Base-by-base conservation (phyloP, 2,329 filamentous ascomycete species). In the Beauveria pseudobassiana region DNA sequence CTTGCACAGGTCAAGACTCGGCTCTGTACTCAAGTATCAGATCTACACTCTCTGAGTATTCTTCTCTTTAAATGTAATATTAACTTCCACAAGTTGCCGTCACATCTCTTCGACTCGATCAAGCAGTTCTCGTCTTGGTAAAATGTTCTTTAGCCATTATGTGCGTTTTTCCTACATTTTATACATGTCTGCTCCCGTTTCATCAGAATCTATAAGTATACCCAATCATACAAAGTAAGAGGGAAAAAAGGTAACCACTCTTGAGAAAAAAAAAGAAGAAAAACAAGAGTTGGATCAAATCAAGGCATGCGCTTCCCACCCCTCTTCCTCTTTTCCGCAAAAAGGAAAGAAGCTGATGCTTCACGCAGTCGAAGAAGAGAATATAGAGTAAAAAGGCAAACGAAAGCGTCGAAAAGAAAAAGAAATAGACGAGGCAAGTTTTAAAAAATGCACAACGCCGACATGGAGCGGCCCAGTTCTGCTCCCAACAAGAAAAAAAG, bases 401-500 rank as follows among this genome's bases (percentile, higher is more conserved):
- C 18, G n/a, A 52, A 16, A 50, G 28, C 22, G 12, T 38, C 9
- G 14, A 59, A 43, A 43, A 50, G 40, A 46, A 42, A 43, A n/a
- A 30, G 24, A 60, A 51, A 43, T 26, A 26, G 34, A 59, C 48
- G 57, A 59, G 57, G 57, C 57, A 57, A 40, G 34, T 58, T 28
- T 40, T n/a, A 45, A 30, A 6, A 57, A 48, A 59, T 34, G 49
- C 51, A 55, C 59, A 56, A 62, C 56, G 59, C 48, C 54, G n/a
- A 24, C 50, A 54, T 45, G 38, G 57, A 61, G 50, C 34, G n/a
- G 22, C 28, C 26, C 50, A 52, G 22, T 26, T 61, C 58, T 54
- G 22, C 58, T 54, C 50, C 58, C 50, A 54, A 40, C 51, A 38
- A 24, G 42, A 56, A 62, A 52, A 45, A 60, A 61, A 53, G 63